Percentiles rank a stretch among this genome's conserved stretches.
These are phyloP conservation scores for Talaromyces albobiverticillius DNA, from an alignment of 2,329 filamentous ascomycete genomes.

Conservation along the genomic window DNA sequence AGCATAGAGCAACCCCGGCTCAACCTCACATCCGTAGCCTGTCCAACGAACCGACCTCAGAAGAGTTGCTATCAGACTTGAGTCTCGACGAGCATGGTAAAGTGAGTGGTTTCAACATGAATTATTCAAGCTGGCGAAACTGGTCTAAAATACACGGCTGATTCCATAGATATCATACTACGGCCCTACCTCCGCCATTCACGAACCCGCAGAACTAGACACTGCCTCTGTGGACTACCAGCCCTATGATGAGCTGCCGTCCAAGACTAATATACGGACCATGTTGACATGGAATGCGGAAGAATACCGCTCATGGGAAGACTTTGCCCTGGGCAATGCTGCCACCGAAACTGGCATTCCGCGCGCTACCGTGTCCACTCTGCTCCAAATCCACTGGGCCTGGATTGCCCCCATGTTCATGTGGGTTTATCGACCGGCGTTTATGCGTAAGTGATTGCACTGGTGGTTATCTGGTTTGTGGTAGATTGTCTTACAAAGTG, in stretches of 20 bases:
- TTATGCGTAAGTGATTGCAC: not conserved
- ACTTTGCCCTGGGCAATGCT: conserved; percentile 4
- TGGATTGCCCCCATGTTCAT: conserved; percentile 6
- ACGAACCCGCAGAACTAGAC: not conserved
- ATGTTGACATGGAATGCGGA: not conserved
- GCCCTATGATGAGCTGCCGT: not conserved
- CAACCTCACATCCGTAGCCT: not conserved
- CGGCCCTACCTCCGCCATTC: not conserved
- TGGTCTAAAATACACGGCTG: no score
- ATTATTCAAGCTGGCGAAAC: not conserved
- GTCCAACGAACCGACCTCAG: not conserved
- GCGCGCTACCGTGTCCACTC: not conserved
- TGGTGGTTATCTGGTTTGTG: not conserved
- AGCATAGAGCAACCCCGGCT: not conserved
- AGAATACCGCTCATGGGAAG: conserved; percentile 1
- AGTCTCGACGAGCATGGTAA: conserved; percentile 3
- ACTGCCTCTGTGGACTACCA: not conserved
- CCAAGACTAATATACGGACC: not conserved
- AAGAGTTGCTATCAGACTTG: not conserved
- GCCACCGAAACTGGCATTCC: not conserved
- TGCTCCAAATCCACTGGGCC: not conserved
- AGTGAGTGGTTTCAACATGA: not conserved
- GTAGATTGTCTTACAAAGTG: not conserved
- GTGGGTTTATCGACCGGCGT: conserved; percentile 9
- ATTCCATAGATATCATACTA: not conserved